Conservation (phyloP, 768 basidiomycete genomes). For the Tulasnella sp. region DNA sequence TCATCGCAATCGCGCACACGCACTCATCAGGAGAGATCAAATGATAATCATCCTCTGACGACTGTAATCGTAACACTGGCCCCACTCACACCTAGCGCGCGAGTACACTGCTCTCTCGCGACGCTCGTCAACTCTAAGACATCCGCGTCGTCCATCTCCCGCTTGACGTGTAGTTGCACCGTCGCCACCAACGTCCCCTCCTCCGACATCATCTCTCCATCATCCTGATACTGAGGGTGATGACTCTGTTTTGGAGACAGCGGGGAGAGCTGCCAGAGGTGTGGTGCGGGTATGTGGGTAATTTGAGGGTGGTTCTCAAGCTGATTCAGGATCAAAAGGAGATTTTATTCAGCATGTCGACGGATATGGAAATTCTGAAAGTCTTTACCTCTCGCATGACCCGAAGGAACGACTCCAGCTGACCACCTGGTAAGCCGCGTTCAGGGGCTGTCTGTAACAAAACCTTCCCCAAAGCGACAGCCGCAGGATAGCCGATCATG, state of each 20-base stretch:
- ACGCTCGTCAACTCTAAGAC: conserved; percentile 62
- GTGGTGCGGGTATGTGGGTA: conserved; percentile 70
- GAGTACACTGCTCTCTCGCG: conserved; percentile 47
- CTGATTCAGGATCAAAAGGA: conserved; percentile 33
- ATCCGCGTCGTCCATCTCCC: conserved; percentile 57
- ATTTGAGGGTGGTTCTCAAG: conserved; percentile 79
- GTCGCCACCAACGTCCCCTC: conserved; percentile 49
- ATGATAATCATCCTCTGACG: conserved; percentile 19
- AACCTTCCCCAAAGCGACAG: conserved; percentile 70
- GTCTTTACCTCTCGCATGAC: conserved; percentile 66
- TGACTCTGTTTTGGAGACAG: conserved; percentile 22
- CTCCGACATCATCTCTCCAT: conserved; percentile 12
- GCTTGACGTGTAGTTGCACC: conserved; percentile 63
- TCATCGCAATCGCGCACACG: too few relatives aligned
- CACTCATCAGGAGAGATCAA: too few relatives aligned
- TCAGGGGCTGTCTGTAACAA: conserved; percentile 83
- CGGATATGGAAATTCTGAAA: conserved; percentile 11
- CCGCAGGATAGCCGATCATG: conserved; percentile 75
- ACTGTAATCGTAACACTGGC: conserved; percentile 21
- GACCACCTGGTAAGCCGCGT: conserved; percentile 44
- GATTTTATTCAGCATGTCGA: not conserved
- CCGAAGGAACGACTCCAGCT: conserved; percentile 73
- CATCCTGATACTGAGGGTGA: conserved; percentile 1
- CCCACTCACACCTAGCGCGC: conserved; percentile 21
- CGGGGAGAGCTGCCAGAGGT: conserved; percentile 78